Base-by-base conservation (phyloP, 441 rosid genomes). In the Populus hybrid region DNA sequence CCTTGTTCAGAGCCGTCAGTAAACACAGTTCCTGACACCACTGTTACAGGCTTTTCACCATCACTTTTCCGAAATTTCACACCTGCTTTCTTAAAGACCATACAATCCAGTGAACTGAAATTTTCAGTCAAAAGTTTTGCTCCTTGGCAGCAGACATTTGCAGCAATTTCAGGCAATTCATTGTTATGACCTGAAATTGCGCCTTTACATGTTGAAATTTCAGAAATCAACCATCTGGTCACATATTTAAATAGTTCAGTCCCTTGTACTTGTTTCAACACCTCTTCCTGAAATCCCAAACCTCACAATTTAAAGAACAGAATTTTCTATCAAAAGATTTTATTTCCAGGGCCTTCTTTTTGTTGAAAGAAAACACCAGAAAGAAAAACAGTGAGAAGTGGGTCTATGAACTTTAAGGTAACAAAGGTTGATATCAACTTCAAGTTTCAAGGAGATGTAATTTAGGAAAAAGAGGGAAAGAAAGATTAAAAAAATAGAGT, bases 201-300 rank as follows among this genome's bases (percentile, higher is more conserved):
- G 28, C 42, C 66, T 72, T 76, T 23, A 38, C 87, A 72, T 33
- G 28, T 59, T 33, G 80, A 78, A 69, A 56, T 61, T 76, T 68
- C 81, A 36, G 72, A 77, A 40, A 76, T 72, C 79, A 84, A 83
- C 77, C 75, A 82, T 73, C 53, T 69, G 68, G 78, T 82, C 64
- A 91, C 86, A 59, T 88, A 87, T 77, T 82, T 85, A 80, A 80
- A 89, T 64, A 91, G 78, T 53, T 78, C 81, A 74, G 92, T 78
- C 69, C 85, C 91, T 59, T 83, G 85, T 53, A 91, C 88, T 88
- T 89, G 95, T 72, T 86, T 86, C 82, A 91, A 79, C 40, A 91
- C 81, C 79, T 86, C 91, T 84, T 88, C 91, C 95, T 91, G 82
- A 50, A 33, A 76, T 61, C 76, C 33, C 24, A 35, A 23, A 53